Evolutionary conservation across 2,329 filamentous ascomycete species (phyloP), one percentile per base, ranked within the genome.

Genomic region (Aspergillus sp.): DNA sequence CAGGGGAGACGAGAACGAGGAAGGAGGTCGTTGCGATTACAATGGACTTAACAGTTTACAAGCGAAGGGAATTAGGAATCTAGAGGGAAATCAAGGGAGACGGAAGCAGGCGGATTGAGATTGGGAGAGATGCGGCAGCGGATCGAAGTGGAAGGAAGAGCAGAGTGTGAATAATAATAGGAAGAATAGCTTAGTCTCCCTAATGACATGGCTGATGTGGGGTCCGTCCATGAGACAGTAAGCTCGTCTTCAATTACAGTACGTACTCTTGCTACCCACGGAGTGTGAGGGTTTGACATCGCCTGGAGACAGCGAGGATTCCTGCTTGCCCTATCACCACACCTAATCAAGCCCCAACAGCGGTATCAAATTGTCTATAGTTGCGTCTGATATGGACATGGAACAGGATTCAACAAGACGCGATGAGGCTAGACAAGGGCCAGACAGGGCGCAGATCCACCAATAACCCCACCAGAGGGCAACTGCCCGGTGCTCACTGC

Each of bases 121-220:
- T 23, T 35, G 33, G 24, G 40, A 37, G 39, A 6, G 5, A 24
- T 24, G 23, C 23, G 23, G 23, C 23, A 31, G 27, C n/a, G 31
- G 40, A 46, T 52, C 27, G 39, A 50, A 46, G 19, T 55, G 53
- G 53, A 23, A 55, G 31, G 45, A 55, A 49, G 33, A 23, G 35
- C 9, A 35, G 19, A 23, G 33, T 19, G 17, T n/a, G 19, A 39
- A 39, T 50, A n/a, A 21, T 50, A 37, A 48, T 17, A 49, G 21
- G 33, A 35, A 48, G 27, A 54, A 23, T 8, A 19, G 39, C 24
- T 46, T 39, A 47, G 33, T 54, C 35, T 39, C 33, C 27, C 6
- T 24, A 19, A 43, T 35, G 39, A 43, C 46, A 44, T 35, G 50
- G 33, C 40, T 27, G 27, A 12, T 14, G 53, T 56, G 53, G 53